Evolutionary conservation across 257 asterid species (phyloP).

Genomic region (Catharanthus roseus): DNA sequence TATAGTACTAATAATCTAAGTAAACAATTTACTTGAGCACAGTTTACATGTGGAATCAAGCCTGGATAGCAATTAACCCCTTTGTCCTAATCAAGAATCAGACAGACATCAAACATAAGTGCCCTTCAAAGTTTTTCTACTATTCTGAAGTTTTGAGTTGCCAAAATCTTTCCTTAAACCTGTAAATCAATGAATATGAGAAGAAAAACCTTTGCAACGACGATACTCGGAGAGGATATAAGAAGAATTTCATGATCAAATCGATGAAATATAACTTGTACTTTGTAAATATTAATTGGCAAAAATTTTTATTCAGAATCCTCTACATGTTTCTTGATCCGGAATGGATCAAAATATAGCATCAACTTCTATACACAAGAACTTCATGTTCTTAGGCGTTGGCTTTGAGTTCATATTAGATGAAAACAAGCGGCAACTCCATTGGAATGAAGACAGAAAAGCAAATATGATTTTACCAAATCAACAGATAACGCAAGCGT

Average conservation of each 20-base stretch:
- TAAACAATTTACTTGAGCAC: constrained; percentile 2
- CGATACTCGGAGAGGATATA: background rate
- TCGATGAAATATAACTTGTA: background rate
- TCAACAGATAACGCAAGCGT: constrained; percentile 61
- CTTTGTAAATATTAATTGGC: constrained; percentile 10
- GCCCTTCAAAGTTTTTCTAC: background rate
- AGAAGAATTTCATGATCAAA: background rate
- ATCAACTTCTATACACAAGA: constrained; percentile 23
- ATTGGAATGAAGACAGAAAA: background rate
- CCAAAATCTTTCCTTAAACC: background rate
- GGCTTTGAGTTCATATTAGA: constrained; percentile 18
- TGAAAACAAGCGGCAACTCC: constrained; percentile 14
- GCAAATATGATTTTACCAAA: background rate
- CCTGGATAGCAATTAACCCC: constrained; percentile 3
- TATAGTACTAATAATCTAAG: background rate
- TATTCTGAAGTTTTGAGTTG: too few species aligned
- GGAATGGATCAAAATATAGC: constrained; percentile 20
- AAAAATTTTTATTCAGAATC: constrained; percentile 29
- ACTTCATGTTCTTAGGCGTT: constrained; percentile 13
- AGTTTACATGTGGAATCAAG: constrained; percentile 1
- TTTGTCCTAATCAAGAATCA: constrained; percentile 6
- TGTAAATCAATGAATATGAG: background rate
- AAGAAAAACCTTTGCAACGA: background rate
- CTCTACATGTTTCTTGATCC: constrained; percentile 32
- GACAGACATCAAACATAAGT: background rate